Base-by-base conservation (phyloP, 495 filamentous ascomycete species). In the Cenococcum geophilum region DNA sequence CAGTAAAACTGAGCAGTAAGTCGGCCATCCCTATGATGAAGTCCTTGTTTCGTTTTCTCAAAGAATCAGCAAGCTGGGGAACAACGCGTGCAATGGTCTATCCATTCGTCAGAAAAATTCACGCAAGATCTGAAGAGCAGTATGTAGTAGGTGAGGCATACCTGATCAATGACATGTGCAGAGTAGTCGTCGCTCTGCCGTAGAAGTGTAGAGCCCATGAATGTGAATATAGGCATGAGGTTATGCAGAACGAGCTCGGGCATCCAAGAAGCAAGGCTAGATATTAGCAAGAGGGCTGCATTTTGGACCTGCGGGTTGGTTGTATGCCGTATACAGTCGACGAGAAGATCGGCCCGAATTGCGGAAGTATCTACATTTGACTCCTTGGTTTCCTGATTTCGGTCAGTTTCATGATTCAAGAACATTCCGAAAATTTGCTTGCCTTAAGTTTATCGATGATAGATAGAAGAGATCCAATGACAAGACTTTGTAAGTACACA, bases 191-290 rank as follows among this genome's bases (percentile, higher is more conserved):
- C 93, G 62, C 90, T 86, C 74, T 95, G 91, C 34, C 87, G 83
- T 21, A 98, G 80, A 10, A 95, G 84, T 25, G 87, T 92, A 32
- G 86, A 84, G 40, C 91, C 88, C 89, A 97, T 95, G 73, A 96
- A 97, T 0, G 93, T 97, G 75, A 98, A 98, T 37, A 98, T 92
- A 5, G 95, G 95, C 93, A 98, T 97, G 55, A 98, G 88, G 61
- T 89, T 96, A 70, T 98, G 92, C 55, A 97, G 79, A 10, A 98
- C 88, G 22, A 91, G 74, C 68, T 96, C 89, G 0, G 93, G 93
- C 0, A 87, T 87, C 66, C 89, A 87, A 42, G 83, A 83, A 34
- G 93, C 92, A 50, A 97, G 74, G 22, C 81, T 84, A 1, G 91
- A 88, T 16, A 97, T 85, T 16, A 99, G 79, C n/a, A 97, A 82